phyloP scores from a whole-genome alignment of 73 alveolate genomes.

The Symbiodinium pilosum region DNA sequence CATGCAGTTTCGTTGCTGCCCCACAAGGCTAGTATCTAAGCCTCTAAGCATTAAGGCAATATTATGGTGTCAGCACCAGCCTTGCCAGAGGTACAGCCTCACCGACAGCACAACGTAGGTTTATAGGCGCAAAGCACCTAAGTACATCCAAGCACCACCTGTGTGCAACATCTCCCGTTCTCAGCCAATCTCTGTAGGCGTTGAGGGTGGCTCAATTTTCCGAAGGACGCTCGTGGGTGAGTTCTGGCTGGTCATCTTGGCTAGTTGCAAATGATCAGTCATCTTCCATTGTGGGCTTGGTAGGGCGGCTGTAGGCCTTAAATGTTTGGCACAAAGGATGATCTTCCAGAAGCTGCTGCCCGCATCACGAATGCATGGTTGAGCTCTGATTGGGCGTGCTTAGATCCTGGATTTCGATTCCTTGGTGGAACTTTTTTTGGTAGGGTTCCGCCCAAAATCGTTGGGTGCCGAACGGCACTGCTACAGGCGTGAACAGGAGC shows the following conservation, averaged over 20 bases:
- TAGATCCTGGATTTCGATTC: neutral
- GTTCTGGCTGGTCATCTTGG: no score
- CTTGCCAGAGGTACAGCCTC: neutral
- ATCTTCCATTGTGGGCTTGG: neutral
- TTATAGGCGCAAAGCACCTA: neutral
- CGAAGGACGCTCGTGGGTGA: neutral
- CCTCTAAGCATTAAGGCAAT: neutral
- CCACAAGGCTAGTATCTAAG: no score
- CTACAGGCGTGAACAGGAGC: neutral
- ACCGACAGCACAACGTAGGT: constrained; percentile 3
- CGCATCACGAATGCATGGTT: neutral
- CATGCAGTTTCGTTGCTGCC: neutral
- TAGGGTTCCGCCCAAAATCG: neutral
- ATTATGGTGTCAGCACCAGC: neutral
- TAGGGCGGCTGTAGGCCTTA: neutral
- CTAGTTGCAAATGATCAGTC: neutral
- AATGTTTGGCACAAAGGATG: neutral
- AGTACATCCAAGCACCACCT: neutral
- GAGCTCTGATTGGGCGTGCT: neutral
- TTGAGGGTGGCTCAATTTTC: neutral
- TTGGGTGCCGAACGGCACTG: neutral
- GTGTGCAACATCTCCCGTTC: neutral
- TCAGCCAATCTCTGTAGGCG: neutral
- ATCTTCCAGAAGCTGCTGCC: neutral
- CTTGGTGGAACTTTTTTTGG: neutral